Evolutionary conservation across 768 basidiomycete genomes (phyloP).

Genomic region (Leucocoprinus leucothites): DNA sequence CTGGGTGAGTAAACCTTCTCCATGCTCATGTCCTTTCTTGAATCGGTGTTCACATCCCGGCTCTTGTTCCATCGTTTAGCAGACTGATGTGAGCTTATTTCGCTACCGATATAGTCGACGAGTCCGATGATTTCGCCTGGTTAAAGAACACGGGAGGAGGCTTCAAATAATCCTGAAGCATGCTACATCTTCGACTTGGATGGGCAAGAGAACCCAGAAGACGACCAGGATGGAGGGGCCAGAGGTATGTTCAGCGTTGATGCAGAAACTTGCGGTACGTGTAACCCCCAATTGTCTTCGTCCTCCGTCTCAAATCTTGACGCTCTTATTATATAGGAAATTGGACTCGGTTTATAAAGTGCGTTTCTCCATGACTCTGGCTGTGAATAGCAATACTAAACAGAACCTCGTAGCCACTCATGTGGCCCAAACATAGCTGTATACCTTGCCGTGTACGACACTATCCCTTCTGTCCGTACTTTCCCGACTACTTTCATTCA

Average conservation of each 20-base stretch:
- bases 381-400: neutral
- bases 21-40: neutral
- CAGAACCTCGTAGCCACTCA: slow-evolving; percentile 57
- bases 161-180: slow-evolving; percentile 31
- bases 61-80: neutral
- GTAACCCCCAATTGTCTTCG: neutral
- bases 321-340: slow-evolving; percentile 45
- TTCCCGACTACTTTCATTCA: neutral
- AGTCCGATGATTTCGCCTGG: neutral
- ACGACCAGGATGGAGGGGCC: slow-evolving; percentile 25
- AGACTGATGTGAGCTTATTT: slow-evolving; percentile 3
- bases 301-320: neutral
- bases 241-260: slow-evolving; percentile 52
- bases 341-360: slow-evolving; percentile 79
- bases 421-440: slow-evolving; percentile 58
- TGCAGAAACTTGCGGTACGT: slow-evolving; percentile 46
- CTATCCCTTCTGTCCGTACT: slow-evolving; percentile 46
- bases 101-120: neutral
- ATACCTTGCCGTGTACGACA: slow-evolving; percentile 61
- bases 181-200: slow-evolving; percentile 66
- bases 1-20: slow-evolving; percentile 45
- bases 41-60: neutral
- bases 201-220: slow-evolving; percentile 39
- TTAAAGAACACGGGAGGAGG: slow-evolving; percentile 41
- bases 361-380: slow-evolving; percentile 18